Conservation (phyloP, 805 yeast species). For the Kockiozyma suomiensis region DNA sequence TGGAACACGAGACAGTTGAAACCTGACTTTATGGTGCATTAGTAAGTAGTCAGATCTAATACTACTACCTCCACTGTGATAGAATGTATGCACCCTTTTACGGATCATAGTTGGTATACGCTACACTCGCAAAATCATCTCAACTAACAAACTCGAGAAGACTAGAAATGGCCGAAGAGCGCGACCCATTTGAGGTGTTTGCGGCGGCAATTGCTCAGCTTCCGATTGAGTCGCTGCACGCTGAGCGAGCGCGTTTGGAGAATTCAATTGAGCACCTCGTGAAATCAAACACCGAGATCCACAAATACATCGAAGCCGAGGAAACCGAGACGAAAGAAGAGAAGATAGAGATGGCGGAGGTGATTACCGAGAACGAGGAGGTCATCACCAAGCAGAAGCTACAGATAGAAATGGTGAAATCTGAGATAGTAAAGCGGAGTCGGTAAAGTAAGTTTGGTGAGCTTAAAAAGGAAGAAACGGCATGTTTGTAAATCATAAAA, state of each 20-base stretch:
- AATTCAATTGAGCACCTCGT: slow-evolving; percentile 39
- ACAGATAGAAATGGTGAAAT: slow-evolving; percentile 17
- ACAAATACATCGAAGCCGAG: slow-evolving; percentile 30
- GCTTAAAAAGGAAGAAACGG: not conserved
- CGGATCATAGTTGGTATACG: too few species aligned
- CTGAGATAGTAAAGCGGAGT: slow-evolving; percentile 1
- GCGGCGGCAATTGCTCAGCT: slow-evolving; percentile 25
- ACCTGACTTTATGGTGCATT: too few species aligned
- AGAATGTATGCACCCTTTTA: too few species aligned
- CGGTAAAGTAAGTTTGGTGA: not conserved
- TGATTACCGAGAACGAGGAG: slow-evolving; percentile 28
- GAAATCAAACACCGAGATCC: slow-evolving; percentile 39
- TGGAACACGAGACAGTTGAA: too few species aligned
- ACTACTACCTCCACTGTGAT: too few species aligned
- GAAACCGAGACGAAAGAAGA: slow-evolving; percentile 25
- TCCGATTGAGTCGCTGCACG: slow-evolving; percentile 24
- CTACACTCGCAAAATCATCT: too few species aligned
- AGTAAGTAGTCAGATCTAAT: too few species aligned
- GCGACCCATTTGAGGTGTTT: slow-evolving; percentile 14
- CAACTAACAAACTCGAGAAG: too few species aligned
- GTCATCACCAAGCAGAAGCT: slow-evolving; percentile 22
- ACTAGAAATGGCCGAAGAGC: not conserved
- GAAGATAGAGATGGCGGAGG: slow-evolving; percentile 21
- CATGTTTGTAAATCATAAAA: too few species aligned
- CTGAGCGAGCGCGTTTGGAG: slow-evolving; percentile 37